Evolutionary conservation across 2,329 filamentous ascomycete genomes (phyloP).

Genomic region (Penicillium sp.): DNA sequence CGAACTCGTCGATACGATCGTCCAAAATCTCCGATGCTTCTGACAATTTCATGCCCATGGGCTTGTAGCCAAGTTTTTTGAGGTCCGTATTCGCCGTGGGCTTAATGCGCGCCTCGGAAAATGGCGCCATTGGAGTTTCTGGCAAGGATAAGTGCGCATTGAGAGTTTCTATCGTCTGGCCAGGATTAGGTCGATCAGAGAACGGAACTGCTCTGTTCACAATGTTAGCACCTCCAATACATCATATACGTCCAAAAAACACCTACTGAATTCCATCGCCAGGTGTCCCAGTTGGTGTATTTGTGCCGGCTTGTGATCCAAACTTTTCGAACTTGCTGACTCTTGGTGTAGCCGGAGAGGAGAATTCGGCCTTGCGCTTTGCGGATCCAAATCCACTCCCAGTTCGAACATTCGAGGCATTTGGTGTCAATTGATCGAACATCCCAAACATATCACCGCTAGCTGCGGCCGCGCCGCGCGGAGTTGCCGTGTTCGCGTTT

Average conservation of each 20-base stretch:
- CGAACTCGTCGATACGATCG: slow-evolving; percentile 90
- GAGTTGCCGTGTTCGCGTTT: slow-evolving; percentile 54
- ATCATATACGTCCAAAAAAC: not conserved
- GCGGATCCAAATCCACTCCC: slow-evolving; percentile 41
- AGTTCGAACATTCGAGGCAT: slow-evolving; percentile 49
- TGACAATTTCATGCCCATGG: slow-evolving; percentile 89
- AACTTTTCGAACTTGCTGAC: slow-evolving; percentile 45
- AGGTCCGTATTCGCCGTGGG: slow-evolving; percentile 82
- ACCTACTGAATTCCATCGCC: slow-evolving; percentile 41
- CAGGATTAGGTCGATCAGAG: slow-evolving; percentile 71
- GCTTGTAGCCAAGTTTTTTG: slow-evolving; percentile 87
- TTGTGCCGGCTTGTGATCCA: slow-evolving; percentile 51
- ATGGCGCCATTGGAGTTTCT: slow-evolving; percentile 69
- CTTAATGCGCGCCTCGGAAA: slow-evolving; percentile 73
- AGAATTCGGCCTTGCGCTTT: slow-evolving; percentile 54
- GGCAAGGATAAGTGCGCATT: slow-evolving; percentile 69
- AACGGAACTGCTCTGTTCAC: slow-evolving; percentile 61
- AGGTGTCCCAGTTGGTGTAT: slow-evolving; percentile 33
- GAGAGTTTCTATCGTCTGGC: slow-evolving; percentile 77
- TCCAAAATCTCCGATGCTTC: slow-evolving; percentile 92
- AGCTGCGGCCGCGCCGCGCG: slow-evolving; percentile 54
- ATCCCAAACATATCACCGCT: slow-evolving; percentile 79
- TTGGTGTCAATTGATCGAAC: slow-evolving; percentile 69
- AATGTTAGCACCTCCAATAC: slow-evolving; percentile 12
- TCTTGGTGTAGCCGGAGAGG: slow-evolving; percentile 46